Evolutionary conservation across 305 asterid species (phyloP).

Genomic region (Fraxinus dipetala): DNA sequence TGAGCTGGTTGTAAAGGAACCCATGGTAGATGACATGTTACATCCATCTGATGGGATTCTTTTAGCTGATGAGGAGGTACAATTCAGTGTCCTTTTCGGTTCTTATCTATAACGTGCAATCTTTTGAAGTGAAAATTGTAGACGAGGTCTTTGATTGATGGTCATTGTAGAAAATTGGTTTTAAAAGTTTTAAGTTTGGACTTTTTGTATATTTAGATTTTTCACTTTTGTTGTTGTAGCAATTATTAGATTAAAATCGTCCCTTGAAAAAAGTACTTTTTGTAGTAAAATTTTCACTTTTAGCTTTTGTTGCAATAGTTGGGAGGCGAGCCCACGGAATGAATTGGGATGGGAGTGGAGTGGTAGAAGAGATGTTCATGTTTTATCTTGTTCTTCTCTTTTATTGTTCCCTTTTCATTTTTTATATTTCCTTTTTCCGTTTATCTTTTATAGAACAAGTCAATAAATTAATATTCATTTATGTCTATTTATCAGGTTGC

Average conservation of each 20-base stretch:
- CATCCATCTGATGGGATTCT: slow-evolving; percentile 3
- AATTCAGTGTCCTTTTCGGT: background rate
- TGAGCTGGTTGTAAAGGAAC: slow-evolving; percentile 24
- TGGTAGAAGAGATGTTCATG: background rate
- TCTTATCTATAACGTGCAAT: background rate
- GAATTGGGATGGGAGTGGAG: background rate
- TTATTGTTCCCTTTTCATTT: background rate
- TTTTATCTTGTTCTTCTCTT: background rate
- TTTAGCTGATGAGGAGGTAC: background rate
- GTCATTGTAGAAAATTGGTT: background rate
- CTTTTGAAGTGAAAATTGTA: background rate
- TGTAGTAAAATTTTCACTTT: background rate
- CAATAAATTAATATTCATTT: background rate
- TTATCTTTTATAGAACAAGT: background rate
- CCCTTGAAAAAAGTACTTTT: background rate
- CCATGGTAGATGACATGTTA: slow-evolving; percentile 19
- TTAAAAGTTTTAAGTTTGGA: background rate
- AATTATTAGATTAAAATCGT: background rate
- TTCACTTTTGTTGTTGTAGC: background rate
- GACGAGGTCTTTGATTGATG: background rate
- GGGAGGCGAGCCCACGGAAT: background rate
- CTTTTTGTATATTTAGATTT: background rate
- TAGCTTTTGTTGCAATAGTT: background rate
- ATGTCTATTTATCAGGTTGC: no score
- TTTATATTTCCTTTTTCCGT: background rate